These are phyloP conservation scores for Chenopodium album DNA, from an alignment of 148 eudicot genomes.

Conservation along the genomic window DNA sequence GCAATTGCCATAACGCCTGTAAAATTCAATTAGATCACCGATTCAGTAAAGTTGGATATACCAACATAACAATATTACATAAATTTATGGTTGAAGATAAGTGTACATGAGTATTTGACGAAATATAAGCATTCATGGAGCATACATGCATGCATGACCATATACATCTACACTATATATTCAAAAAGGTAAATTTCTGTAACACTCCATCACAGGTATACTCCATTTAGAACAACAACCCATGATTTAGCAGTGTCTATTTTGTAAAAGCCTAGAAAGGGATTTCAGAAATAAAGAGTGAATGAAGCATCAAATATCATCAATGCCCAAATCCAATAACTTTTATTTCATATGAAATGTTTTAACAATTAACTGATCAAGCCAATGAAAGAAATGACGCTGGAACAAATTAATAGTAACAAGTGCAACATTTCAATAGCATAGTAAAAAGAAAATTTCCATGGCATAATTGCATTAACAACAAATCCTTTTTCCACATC, in stretches of 20 bases:
- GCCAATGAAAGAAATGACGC: not conserved
- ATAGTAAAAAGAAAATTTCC: not conserved
- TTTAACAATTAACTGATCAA: not conserved
- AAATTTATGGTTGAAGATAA: not conserved
- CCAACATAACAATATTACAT: not conserved
- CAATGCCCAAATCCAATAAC: not conserved
- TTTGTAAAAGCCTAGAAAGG: not conserved
- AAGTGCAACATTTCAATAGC: not conserved
- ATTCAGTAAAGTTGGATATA: not conserved
- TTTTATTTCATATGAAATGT: not conserved
- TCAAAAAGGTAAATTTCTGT: not conserved
- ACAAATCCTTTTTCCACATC: not conserved
- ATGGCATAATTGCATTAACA: not conserved
- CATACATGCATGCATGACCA: not conserved
- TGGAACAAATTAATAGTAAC: not conserved
- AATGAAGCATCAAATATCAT: not conserved
- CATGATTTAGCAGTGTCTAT: no score
- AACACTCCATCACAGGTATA: not conserved
- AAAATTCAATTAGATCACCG: constrained; percentile 13
- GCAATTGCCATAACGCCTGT: constrained; percentile 94
- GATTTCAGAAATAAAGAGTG: not conserved
- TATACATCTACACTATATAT: not conserved
- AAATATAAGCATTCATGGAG: not conserved
- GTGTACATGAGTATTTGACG: not conserved
- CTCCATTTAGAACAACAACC: no score